These are phyloP conservation scores for Hymenochaete sp. DNA, from an alignment of 1,284 basidiomycete species.

Conservation along the genomic window DNA sequence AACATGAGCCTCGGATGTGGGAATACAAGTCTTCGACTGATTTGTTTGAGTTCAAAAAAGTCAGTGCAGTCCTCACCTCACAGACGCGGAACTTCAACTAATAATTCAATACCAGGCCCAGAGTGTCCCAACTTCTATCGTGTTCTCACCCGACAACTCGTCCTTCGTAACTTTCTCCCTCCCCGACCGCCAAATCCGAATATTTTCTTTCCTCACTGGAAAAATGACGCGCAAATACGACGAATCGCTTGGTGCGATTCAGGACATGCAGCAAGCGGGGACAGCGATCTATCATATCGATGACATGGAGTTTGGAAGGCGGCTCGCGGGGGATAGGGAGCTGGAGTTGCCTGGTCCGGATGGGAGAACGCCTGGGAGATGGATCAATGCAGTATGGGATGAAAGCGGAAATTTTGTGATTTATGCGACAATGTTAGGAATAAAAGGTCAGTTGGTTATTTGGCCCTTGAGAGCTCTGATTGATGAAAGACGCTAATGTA, in stretches of 20 bases:
- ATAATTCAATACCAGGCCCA: constrained; percentile 54
- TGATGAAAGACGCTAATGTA: neutral
- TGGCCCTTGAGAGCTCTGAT: neutral
- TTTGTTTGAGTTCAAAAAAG: constrained; percentile 98
- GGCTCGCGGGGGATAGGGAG: constrained; percentile 88
- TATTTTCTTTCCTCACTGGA: constrained; percentile 87
- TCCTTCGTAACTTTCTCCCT: constrained; percentile 91
- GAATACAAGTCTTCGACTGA: constrained; percentile 88
- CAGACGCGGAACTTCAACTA: neutral
- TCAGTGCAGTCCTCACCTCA: constrained; percentile 24
- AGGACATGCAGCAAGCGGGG: constrained; percentile 96
- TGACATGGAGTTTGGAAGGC: constrained; percentile 99
- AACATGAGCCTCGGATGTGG: constrained; percentile 76
- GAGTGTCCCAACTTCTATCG: constrained; percentile 84
- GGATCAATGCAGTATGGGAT: constrained; percentile 91
- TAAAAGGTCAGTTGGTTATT: constrained; percentile 65
- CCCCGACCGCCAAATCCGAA: constrained; percentile 85
- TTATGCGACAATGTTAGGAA: constrained; percentile 89
- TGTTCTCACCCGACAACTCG: constrained; percentile 80
- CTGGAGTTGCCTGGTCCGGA: constrained; percentile 73
- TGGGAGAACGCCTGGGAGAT: constrained; percentile 57
- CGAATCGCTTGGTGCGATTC: constrained; percentile 84
- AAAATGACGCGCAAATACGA: constrained; percentile 93
- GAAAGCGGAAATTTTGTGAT: constrained; percentile 92
- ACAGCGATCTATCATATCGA: constrained; percentile 88